Evolutionary conservation across 2,329 filamentous ascomycete genomes (phyloP).

Genomic region (Aureobasidium sp.): DNA sequence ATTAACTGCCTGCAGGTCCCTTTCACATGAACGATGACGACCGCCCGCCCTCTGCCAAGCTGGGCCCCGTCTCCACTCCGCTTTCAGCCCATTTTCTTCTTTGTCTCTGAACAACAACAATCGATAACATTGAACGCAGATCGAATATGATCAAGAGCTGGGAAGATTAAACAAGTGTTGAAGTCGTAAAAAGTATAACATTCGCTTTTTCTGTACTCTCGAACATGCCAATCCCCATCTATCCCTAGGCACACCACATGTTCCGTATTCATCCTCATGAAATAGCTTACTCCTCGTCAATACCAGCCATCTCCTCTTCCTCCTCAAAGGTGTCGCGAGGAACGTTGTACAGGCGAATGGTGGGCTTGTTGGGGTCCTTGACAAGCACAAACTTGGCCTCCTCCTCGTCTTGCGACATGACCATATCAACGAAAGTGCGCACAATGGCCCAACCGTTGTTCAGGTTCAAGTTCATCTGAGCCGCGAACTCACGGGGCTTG

Average conservation of each 20-base stretch:
- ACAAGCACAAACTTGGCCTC: slow-evolving; percentile 67
- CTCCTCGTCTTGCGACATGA: slow-evolving; percentile 52
- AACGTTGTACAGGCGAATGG: slow-evolving; percentile 87
- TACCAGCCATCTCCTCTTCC: slow-evolving; percentile 66
- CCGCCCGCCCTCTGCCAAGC: not conserved
- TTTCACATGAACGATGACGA: slow-evolving; percentile 10
- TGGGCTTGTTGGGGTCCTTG: slow-evolving; percentile 94
- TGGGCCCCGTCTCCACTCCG: not conserved
- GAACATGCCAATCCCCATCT: not conserved
- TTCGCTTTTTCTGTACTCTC: slow-evolving; percentile 11
- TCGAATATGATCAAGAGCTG: not conserved
- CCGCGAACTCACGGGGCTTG: slow-evolving; percentile 94
- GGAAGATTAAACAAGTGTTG: not conserved
- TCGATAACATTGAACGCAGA: not conserved
- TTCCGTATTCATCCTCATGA: not conserved
- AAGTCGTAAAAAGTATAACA: slow-evolving; percentile 9
- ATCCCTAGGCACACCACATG: not conserved
- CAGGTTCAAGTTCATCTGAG: slow-evolving; percentile 95
- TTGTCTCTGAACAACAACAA: not conserved
- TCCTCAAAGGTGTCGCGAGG: slow-evolving; percentile 85
- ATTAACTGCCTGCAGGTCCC: not conserved
- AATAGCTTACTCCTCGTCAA: slow-evolving; percentile 33
- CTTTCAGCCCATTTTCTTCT: not conserved
- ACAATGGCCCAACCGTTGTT: slow-evolving; percentile 99
- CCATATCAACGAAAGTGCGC: slow-evolving; percentile 94